Evolutionary conservation across 441 rosid species (phyloP).

Genomic region (Populus trichocarpa): DNA sequence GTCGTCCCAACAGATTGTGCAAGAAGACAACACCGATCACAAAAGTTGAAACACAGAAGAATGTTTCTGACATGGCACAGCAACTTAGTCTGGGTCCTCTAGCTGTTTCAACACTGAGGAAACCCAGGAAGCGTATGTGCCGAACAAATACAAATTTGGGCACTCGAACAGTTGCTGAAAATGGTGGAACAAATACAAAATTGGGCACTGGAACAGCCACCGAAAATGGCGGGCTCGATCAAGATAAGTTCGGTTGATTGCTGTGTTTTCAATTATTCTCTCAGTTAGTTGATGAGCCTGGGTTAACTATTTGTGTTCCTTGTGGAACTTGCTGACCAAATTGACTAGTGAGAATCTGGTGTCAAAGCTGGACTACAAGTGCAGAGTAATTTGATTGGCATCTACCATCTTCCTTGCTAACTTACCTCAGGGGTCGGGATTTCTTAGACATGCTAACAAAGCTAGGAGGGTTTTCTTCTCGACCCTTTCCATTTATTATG

Average conservation of each 20-base stretch:
- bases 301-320: neutral
- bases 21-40: slow-evolving; percentile 41
- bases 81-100: slow-evolving; percentile 57
- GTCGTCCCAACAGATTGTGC: slow-evolving; percentile 43
- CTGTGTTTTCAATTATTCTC: neutral
- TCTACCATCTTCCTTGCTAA: neutral
- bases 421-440: neutral
- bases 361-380: neutral
- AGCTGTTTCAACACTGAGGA: slow-evolving; percentile 38
- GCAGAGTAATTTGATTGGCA: neutral
- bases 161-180: slow-evolving; percentile 28
- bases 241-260: slow-evolving; percentile 24
- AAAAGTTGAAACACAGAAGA: slow-evolving; percentile 31
- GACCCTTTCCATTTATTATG: neutral
- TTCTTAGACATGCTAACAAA: neutral
- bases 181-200: neutral
- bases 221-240: slow-evolving; percentile 23
- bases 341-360: slow-evolving; percentile 1
- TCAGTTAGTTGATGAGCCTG: neutral
- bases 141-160: slow-evolving; percentile 39
- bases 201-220: slow-evolving; percentile 25
- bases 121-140: slow-evolving; percentile 46
- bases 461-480: neutral
- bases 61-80: slow-evolving; percentile 38
- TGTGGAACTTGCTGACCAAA: neutral